Conservation (phyloP, 2,329 filamentous ascomycete genomes). For the Microascus cirrosus region DNA sequence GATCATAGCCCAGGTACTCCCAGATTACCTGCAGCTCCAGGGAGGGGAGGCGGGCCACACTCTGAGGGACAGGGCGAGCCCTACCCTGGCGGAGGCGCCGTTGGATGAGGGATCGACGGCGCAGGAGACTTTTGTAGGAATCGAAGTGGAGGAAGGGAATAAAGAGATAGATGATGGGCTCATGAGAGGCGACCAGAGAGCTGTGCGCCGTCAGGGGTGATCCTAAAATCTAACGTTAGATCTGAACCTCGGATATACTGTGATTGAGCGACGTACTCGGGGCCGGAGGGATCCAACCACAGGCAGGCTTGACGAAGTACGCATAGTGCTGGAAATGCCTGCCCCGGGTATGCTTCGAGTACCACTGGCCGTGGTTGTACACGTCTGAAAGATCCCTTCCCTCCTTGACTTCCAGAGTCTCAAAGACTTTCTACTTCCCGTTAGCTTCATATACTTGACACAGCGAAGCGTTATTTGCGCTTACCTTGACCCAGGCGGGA, state of each 20-base stretch:
- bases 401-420: conserved; percentile 26
- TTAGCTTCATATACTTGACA: no score
- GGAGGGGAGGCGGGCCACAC: conserved; percentile 41
- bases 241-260: not conserved
- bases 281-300: conserved; percentile 29
- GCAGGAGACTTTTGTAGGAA: conserved; percentile 46
- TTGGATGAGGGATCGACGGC: conserved; percentile 42
- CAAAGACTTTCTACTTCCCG: conserved; percentile 26
- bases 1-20: conserved; percentile 50
- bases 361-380: conserved; percentile 36
- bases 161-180: conserved; percentile 33
- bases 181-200: conserved; percentile 14
- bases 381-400: conserved; percentile 24
- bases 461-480: conserved; percentile 5
- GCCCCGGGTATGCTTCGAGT: conserved; percentile 33
- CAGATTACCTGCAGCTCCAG: conserved; percentile 50
- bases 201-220: conserved; percentile 21
- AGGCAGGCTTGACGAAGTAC: conserved; percentile 35
- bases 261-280: conserved; percentile 15
- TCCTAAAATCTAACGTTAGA: conserved; percentile 11
- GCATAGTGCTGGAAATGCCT: conserved; percentile 37
- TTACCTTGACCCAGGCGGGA: conserved; percentile 45
- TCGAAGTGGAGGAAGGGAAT: conserved; percentile 55
- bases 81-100: conserved; percentile 41
- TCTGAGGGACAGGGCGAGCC: conserved; percentile 41